phyloP scores from a whole-genome alignment of 805 yeast genomes.

The Pichia cabralensis region DNA sequence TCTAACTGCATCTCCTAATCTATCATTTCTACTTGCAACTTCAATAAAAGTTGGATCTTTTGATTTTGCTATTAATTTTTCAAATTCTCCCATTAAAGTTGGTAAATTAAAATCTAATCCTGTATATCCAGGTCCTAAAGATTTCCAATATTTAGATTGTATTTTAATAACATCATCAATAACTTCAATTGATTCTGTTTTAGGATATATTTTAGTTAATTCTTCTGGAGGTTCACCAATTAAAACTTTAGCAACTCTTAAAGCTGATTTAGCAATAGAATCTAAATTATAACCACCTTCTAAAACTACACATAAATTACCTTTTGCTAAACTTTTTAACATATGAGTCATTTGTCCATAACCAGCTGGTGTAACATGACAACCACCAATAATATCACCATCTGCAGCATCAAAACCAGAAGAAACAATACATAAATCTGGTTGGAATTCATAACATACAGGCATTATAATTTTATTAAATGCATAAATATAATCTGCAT shows the following conservation, averaged over 20 bases:
- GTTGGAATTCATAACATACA: conserved; percentile 76
- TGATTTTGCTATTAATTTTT: conserved; percentile 30
- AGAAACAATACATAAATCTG: conserved; percentile 86
- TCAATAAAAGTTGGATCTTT: conserved; percentile 30
- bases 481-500: conserved; percentile 91
- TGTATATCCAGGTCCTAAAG: conserved; percentile 57
- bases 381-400: conserved; percentile 94
- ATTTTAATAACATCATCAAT: conserved; percentile 70
- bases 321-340: conserved; percentile 79
- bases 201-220: conserved; percentile 56
- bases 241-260: conserved; percentile 83
- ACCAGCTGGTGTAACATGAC: conserved; percentile 91
- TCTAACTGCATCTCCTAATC: conserved; percentile 66
- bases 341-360: conserved; percentile 94
- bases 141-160: conserved; percentile 84
- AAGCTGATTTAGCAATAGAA: conserved; percentile 80
- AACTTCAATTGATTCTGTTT: conserved; percentile 65
- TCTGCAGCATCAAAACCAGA: conserved; percentile 99
- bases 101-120: conserved; percentile 27
- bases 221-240: conserved; percentile 94
- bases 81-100: conserved; percentile 22
- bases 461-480: conserved; percentile 83
- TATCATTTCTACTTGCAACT: conserved; percentile 33
- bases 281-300: conserved; percentile 97
- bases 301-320: conserved; percentile 77